Evolutionary conservation across 2,329 filamentous ascomycete genomes (phyloP).

Genomic region (Colletotrichum sansevieriae): DNA sequence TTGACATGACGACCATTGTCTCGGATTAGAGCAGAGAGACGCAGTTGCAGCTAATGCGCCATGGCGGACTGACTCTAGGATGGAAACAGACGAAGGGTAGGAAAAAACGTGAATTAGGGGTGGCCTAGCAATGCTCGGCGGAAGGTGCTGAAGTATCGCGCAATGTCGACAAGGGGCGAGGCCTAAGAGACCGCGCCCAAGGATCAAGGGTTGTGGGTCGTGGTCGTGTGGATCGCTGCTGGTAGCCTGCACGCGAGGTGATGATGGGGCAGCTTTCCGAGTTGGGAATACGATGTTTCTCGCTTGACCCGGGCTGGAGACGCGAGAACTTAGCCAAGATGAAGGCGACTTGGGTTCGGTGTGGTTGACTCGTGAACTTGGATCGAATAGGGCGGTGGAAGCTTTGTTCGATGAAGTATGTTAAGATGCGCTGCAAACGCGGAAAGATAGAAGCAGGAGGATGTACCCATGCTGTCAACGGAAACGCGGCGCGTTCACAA

Average conservation of each 20-base stretch:
- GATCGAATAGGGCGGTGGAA: not conserved
- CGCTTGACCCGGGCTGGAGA: conserved; percentile 28
- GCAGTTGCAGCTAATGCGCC: conserved; percentile 8
- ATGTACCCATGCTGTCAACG: not conserved
- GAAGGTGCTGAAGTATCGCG: not conserved
- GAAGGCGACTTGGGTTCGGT: conserved; percentile 14
- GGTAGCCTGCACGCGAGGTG: conserved; percentile 37
- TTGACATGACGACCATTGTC: conserved; percentile 1
- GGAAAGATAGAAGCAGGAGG: not conserved
- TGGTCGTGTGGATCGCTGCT: conserved; percentile 31
- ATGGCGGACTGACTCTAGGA: conserved; percentile 12
- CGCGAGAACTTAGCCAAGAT: conserved; percentile 24
- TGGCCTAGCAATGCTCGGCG: conserved; percentile 9
- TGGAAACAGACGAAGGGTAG: conserved; percentile 1
- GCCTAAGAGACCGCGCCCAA: conserved; percentile 12
- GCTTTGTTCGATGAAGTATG: not conserved
- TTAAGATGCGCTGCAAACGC: not conserved
- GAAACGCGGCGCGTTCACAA: conserved; percentile 26
- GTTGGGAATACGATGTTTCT: conserved; percentile 39
- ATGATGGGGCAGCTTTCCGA: conserved; percentile 37
- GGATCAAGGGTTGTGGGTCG: conserved; percentile 34
- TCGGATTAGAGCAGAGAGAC: conserved; percentile 14
- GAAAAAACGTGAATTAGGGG: conserved; percentile 17
- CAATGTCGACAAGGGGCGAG: conserved; percentile 15
- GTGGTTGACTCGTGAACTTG: conserved; percentile 34